Base-by-base conservation (phyloP, 2,329 filamentous ascomycete genomes). In the Microdochium nivale region DNA sequence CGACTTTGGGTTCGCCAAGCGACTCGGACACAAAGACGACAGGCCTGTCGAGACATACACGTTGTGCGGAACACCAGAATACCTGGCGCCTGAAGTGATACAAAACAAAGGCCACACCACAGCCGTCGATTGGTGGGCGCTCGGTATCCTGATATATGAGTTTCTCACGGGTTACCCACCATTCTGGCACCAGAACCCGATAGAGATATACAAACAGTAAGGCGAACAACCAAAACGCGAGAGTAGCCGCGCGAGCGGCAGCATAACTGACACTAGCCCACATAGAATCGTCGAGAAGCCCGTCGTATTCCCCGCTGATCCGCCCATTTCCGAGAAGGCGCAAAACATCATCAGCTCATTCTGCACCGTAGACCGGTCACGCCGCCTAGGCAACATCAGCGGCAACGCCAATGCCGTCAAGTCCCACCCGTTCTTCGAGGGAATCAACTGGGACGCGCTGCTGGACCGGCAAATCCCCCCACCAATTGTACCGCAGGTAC, bases 71-170 rank as follows among this genome's bases (percentile, higher is more conserved):
- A 92, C 88, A 1, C 88, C 88, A 47, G 88, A 92, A 64, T 92
- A 92, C 66, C 81, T 92, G 47, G 88, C 88, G 2, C 88, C 88
- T 4, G 88, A 92, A 70, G 88, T 92, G 43, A 91, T 92, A 59
- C 82, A 89, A 58, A 90, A 89, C 65, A 90, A 88, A 64, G 88
- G 86, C 13, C 83, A 86, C 62, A 84, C 80, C 2, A 83, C 80
- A 2, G 87, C 88, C 14, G 88, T 92, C 33, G 88, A 92, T 72
- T 92, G 88, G 88, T 92, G 88, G 88, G 88, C 88, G 0, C 75
- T 94, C 58, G 88, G 88, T 25, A 90, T 92, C 58, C 69, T 94
- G 52, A 84, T 92, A 53, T 92, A 90, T 67, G 88, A 94, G 64
- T 92, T 92, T 63, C 71, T 92, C 48, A 90, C 88, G 10, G 88